Conservation (phyloP, 2,329 filamentous ascomycete genomes). For the Pseudopyrenochaeta lycopersici region DNA sequence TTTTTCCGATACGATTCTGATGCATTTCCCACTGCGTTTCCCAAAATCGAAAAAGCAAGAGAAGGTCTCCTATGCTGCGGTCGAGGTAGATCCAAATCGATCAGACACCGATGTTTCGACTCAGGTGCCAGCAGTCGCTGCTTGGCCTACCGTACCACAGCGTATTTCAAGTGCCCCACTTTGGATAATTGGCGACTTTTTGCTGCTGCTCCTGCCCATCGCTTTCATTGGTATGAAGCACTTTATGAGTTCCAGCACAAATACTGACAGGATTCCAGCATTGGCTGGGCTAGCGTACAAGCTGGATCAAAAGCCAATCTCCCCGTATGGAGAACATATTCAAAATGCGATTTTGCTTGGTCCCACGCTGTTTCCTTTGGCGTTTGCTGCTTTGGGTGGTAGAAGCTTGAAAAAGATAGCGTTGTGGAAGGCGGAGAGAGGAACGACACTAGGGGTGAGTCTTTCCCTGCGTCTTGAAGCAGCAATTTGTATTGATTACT, state of each 20-base stretch:
- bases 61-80: background rate
- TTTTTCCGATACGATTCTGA: background rate
- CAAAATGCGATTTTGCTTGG: constrained; percentile 3
- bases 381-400: constrained; percentile 6
- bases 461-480: background rate
- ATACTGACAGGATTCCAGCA: background rate
- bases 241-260: background rate
- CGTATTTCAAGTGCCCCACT: background rate
- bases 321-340: background rate
- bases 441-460: constrained; percentile 6
- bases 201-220: constrained; percentile 2
- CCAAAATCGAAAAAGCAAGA: background rate
- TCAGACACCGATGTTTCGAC: constrained; percentile 1
- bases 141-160: constrained; percentile 2
- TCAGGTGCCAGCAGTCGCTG: background rate
- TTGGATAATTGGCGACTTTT: constrained; percentile 4
- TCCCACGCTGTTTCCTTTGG: constrained; percentile 6
- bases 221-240: background rate
- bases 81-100: background rate
- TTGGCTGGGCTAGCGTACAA: constrained; percentile 4
- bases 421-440: constrained; percentile 6
- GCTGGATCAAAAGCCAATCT: constrained; percentile 1
- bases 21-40: background rate
- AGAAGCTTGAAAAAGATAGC: constrained; percentile 10
- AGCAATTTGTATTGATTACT: background rate